Percentiles rank a stretch among this genome's conserved stretches.
phyloP scores from a whole-genome alignment of 2,329 filamentous ascomycete genomes.

The Fusarium verrucosum region DNA sequence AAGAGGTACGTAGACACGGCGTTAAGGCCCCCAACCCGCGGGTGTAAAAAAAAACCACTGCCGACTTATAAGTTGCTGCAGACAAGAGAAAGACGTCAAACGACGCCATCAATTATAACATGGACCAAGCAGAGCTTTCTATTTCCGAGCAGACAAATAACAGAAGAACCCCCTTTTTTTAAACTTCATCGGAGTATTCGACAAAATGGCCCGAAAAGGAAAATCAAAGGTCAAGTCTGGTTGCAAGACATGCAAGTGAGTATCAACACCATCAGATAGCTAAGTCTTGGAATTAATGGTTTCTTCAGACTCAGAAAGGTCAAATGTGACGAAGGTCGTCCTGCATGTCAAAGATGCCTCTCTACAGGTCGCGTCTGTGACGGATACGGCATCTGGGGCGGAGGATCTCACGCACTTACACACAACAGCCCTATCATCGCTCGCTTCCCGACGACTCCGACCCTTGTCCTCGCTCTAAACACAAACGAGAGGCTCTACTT shows the following conservation, averaged over 20 bases:
- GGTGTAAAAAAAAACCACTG: not conserved
- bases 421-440: not conserved
- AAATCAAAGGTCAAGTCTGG: slow-evolving; percentile 34
- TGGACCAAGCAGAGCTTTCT: slow-evolving; percentile 26
- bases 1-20: not conserved
- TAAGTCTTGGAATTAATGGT: not conserved
- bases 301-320: slow-evolving; percentile 28
- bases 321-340: slow-evolving; percentile 32
- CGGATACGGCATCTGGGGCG: slow-evolving; percentile 37
- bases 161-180: not conserved
- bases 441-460: not conserved
- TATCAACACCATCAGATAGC: not conserved
- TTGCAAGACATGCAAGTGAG: slow-evolving; percentile 37
- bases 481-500: slow-evolving; percentile 27
- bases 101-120: not conserved
- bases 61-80: slow-evolving; percentile 18
- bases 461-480: slow-evolving; percentile 2
- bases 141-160: slow-evolving; percentile 39
- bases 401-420: slow-evolving; percentile 17
- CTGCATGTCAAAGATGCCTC: slow-evolving; percentile 30
- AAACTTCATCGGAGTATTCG: no score
- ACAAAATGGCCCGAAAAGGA: slow-evolving; percentile 19
- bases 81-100: no score
- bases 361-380: slow-evolving; percentile 33
- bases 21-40: not conserved